Percentiles rank a stretch among this genome's conserved stretches.
These are phyloP conservation scores for Mortierella sp. DNA, from an alignment of 371 early-diverging fungal genomes.

Conservation along the genomic window DNA sequence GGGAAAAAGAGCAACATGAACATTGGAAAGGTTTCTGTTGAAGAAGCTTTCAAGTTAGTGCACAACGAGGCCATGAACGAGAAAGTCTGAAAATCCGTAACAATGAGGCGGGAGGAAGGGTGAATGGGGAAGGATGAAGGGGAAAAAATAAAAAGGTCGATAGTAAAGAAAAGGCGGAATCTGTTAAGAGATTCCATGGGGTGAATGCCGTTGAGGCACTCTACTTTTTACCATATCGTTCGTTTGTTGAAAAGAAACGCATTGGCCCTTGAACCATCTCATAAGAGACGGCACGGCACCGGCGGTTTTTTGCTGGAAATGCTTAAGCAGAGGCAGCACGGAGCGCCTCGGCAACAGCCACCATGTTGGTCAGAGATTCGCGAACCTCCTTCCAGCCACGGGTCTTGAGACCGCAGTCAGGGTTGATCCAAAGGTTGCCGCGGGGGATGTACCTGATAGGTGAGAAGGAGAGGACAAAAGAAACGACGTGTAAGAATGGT, in stretches of 20 bases:
- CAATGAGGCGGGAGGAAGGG: not conserved
- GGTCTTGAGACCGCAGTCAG: slow-evolving; percentile 98
- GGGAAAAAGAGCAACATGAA: slow-evolving; percentile 9
- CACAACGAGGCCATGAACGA: slow-evolving; percentile 16
- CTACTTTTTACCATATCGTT: slow-evolving; percentile 61
- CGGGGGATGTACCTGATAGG: slow-evolving; percentile 73
- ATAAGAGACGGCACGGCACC: slow-evolving; percentile 22
- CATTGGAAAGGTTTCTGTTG: slow-evolving; percentile 56
- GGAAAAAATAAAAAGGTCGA: slow-evolving; percentile 20
- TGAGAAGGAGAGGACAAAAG: not conserved
- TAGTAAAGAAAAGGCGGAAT: slow-evolving; percentile 36
- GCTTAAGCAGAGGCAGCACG: slow-evolving; percentile 62
- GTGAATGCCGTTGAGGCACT: slow-evolving; percentile 60
- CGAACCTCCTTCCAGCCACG: slow-evolving; percentile 95
- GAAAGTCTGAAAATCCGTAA: slow-evolving; percentile 41
- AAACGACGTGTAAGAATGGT: not conserved
- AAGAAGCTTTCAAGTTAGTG: slow-evolving; percentile 60
- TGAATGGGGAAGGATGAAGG: not conserved
- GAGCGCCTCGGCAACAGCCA: slow-evolving; percentile 82
- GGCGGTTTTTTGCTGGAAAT: slow-evolving; percentile 17
- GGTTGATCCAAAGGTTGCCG: slow-evolving; percentile 95
- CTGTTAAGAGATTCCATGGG: slow-evolving; percentile 60
- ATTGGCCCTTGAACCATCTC: slow-evolving; percentile 54
- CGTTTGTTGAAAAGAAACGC: slow-evolving; percentile 61
- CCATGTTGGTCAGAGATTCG: slow-evolving; percentile 89